phyloP scores from a whole-genome alignment of 352 stramenopile genomes.

The Aphanomyces cochlioides region DNA sequence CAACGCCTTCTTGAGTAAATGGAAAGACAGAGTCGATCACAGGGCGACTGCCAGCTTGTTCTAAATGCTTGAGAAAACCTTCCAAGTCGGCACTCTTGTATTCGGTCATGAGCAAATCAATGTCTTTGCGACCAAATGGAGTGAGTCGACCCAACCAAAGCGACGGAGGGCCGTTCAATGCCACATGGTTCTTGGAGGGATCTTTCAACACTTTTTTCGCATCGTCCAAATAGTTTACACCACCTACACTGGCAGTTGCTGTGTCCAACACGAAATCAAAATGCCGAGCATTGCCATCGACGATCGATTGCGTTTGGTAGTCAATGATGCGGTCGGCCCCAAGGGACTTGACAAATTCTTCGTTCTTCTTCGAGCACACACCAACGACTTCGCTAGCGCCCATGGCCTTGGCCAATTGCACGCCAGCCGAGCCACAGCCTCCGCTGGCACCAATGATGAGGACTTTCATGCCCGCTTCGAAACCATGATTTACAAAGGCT shows the following conservation, averaged over 20 bases:
- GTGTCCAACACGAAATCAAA: slow-evolving; percentile 28
- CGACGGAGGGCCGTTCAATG: slow-evolving; percentile 9
- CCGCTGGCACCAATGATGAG: slow-evolving; percentile 47
- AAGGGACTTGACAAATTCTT: slow-evolving; percentile 37
- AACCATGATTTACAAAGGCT: slow-evolving; percentile 30
- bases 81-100: slow-evolving; percentile 13
- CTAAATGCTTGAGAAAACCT: neutral
- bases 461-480: slow-evolving; percentile 30
- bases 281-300: neutral
- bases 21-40: slow-evolving; percentile 19
- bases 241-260: slow-evolving; percentile 7
- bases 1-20: slow-evolving; percentile 13
- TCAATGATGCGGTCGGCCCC: slow-evolving; percentile 40
- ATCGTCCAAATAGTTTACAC: slow-evolving; percentile 5
- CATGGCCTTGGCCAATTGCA: slow-evolving; percentile 41
- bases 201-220: slow-evolving; percentile 10
- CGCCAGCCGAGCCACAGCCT: slow-evolving; percentile 41
- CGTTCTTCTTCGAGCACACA: slow-evolving; percentile 50
- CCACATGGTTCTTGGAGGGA: slow-evolving; percentile 11
- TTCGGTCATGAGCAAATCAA: neutral
- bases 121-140: neutral
- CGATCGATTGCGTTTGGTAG: slow-evolving; percentile 36
- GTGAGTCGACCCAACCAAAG: slow-evolving; percentile 10
- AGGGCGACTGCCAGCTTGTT: neutral
- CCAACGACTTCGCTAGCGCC: slow-evolving; percentile 38